Base-by-base conservation (phyloP, 805 yeast species). In the Clavispora phyllophila region DNA sequence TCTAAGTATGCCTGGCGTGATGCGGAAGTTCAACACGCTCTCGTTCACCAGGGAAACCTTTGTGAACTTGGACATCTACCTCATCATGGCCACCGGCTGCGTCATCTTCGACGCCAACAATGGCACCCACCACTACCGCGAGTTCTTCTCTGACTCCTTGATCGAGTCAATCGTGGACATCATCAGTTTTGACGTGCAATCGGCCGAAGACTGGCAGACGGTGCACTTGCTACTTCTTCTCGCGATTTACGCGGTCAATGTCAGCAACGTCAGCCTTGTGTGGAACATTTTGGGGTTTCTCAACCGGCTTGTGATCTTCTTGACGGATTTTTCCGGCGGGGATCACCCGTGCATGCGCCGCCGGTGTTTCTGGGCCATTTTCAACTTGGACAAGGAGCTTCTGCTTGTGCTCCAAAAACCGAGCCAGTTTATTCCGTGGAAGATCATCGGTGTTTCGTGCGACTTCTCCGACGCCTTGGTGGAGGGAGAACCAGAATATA, bases 11-110 rank as follows among this genome's bases (percentile, higher is more conserved):
- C 44, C 42, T 8, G 41, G 31, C 23, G 54, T 63, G 29, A 22
- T 61, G 35, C 42, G 43, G n/a, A 51, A 48, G 20, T 50, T 68
- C 39, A 44, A 47, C 5, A 47, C 48, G n/a, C 51, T 65, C 20
- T 59, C 65, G 37, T 69, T 69, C 43, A 39, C 46, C 14, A 54
- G 54, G 31, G 74, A 69, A 45, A 53, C 66, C 5, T 65, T 70
- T 36, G 60, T 70, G 17, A 61, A 60, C 45, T 51, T 68, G 44
- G 72, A 68, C 46, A 51, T 64, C 15, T 70, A 68, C 51, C 45
- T 70, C 41, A 51, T 69, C 29, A 50, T 70, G 58, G 58, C 68
- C 41, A 63, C 66, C 19, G 73, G 73, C 9, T 65, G 73, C 45
- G 50, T 66, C 32, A 50, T 68, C 6, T 56, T 60, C 43, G 73